phyloP scores from a whole-genome alignment of 768 basidiomycete genomes.

The Lentinus tigrinus region DNA sequence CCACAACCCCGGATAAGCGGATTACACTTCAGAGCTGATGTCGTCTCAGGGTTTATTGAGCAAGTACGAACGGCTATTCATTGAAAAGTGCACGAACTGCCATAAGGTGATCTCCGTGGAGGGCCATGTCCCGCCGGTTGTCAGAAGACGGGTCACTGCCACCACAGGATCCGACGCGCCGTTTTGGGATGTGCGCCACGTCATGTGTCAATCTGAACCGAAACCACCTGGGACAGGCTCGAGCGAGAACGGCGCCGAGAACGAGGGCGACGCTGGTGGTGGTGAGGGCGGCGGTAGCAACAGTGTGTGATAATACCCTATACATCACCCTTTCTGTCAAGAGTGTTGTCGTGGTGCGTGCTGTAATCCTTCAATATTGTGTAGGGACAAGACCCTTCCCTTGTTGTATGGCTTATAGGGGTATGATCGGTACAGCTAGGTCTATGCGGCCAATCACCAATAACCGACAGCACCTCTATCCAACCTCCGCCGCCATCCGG shows the following conservation, averaged over 20 bases:
- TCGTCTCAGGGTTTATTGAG: constrained; percentile 45
- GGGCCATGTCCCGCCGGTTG: constrained; percentile 72
- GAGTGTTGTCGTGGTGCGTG: background rate
- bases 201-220: constrained; percentile 11
- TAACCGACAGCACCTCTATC: too few species aligned
- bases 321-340: background rate
- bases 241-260: background rate
- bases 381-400: background rate
- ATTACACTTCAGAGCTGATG: background rate
- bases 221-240: background rate
- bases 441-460: background rate
- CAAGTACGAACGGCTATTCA: constrained; percentile 61
- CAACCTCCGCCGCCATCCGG: too few species aligned
- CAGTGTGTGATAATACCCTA: background rate
- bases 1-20: background rate
- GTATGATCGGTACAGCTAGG: background rate
- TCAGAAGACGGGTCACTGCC: constrained; percentile 40
- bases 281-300: background rate
- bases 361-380: background rate
- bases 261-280: background rate
- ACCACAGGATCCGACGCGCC: constrained; percentile 34
- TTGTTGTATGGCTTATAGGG: background rate
- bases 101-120: constrained; percentile 66
- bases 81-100: constrained; percentile 57
- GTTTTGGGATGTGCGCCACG: constrained; percentile 21